phyloP scores from a whole-genome alignment of 108 stramenopile genomes.

The Skeletonema menzelii region DNA sequence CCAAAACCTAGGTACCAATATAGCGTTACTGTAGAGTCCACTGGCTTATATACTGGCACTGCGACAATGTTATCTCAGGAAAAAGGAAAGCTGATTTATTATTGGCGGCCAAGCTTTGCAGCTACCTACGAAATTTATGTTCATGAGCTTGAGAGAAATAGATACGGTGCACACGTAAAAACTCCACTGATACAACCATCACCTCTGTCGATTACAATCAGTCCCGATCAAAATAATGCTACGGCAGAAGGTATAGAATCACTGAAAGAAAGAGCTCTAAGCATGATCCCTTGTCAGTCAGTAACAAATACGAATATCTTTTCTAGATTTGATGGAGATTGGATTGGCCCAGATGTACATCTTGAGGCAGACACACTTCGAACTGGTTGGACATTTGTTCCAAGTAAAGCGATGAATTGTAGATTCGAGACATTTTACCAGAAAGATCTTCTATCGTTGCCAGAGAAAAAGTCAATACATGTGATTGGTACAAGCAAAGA shows the following conservation, averaged over 20 bases:
- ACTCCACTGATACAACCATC: conserved; percentile 2
- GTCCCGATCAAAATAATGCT: not conserved
- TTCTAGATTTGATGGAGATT: conserved; percentile 32
- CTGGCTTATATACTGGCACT: conserved; percentile 27
- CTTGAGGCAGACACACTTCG: conserved; percentile 12
- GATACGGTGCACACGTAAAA: not conserved
- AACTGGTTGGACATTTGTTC: conserved; percentile 41
- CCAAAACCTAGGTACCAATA: conserved; percentile 11
- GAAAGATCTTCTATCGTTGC: conserved; percentile 11
- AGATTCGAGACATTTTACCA: conserved; percentile 22
- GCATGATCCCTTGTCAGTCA: conserved; percentile 5
- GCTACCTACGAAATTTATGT: conserved; percentile 24
- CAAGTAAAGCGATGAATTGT: conserved; percentile 33
- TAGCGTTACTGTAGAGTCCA: conserved; percentile 15
- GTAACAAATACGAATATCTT: conserved; percentile 2
- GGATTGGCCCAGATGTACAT: conserved; percentile 29
- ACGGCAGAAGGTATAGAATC: not conserved
- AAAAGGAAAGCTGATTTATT: conserved; percentile 10
- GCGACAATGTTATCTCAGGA: conserved; percentile 17
- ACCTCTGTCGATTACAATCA: conserved; percentile 1
- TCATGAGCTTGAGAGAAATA: conserved; percentile 13
- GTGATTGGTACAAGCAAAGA: conserved; percentile 39
- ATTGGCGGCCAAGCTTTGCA: conserved; percentile 26
- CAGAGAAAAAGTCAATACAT: conserved; percentile 31
- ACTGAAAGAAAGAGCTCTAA: conserved; percentile 19